A percentile compares a stretch with the other conserved stretches of the same genome.
Evolutionary conservation across 2,329 filamentous ascomycete species (phyloP).

Genomic region (Cladosporium sp.): DNA sequence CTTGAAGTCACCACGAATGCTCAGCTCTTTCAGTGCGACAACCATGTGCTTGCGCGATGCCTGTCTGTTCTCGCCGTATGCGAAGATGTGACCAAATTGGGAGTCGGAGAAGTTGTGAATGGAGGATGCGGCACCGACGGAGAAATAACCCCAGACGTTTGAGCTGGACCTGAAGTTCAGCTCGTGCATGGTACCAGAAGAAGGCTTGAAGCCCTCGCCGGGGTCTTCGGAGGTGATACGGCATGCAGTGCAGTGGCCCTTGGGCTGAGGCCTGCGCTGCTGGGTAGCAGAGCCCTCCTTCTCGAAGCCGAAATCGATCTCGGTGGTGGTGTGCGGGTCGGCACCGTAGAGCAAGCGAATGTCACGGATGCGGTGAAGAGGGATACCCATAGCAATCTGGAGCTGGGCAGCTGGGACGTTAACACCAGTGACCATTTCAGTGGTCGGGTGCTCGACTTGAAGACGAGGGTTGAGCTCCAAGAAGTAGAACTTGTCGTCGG

Average conservation of each 20-base stretch:
- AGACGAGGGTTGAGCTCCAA: slow-evolving; percentile 97
- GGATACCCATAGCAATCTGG: slow-evolving; percentile 98
- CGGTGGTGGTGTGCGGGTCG: slow-evolving; percentile 77
- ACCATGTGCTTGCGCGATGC: slow-evolving; percentile 99
- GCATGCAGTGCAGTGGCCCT: slow-evolving; percentile 96
- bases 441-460: slow-evolving; percentile 98
- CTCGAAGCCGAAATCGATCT: slow-evolving; percentile 96
- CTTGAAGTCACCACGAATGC: slow-evolving; percentile 98
- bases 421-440: slow-evolving; percentile 98
- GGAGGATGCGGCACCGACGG: slow-evolving; percentile 89
- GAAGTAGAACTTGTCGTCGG: slow-evolving; percentile 99
- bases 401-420: slow-evolving; percentile 96
- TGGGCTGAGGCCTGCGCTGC: slow-evolving; percentile 85
- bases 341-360: slow-evolving; percentile 95
- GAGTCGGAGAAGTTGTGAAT: slow-evolving; percentile 99
- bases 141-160: slow-evolving; percentile 99
- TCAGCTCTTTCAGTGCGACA: slow-evolving; percentile 94
- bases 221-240: slow-evolving; percentile 99
- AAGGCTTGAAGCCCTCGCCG: slow-evolving; percentile 98
- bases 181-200: slow-evolving; percentile 97
- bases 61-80: slow-evolving; percentile 94
- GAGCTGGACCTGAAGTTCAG: slow-evolving; percentile 98
- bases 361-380: slow-evolving; percentile 89
- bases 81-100: slow-evolving; percentile 99
- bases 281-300: slow-evolving; percentile 75